Conservation (phyloP, 2,329 filamentous ascomycete genomes). For the Ophiostoma triangulosporum region DNA sequence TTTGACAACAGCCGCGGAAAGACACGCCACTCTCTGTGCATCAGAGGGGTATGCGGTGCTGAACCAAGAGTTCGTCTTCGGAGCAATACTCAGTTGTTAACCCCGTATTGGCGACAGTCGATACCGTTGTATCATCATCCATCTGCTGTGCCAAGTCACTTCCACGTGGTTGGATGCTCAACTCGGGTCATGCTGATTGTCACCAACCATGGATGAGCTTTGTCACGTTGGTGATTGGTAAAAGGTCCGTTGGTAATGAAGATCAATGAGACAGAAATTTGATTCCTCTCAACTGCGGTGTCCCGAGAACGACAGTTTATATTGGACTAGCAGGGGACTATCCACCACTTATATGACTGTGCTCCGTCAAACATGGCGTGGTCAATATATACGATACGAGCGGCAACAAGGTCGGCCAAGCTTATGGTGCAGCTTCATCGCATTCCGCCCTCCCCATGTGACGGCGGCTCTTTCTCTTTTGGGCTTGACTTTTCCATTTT, state of each 20-base stretch:
- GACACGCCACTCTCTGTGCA: not conserved
- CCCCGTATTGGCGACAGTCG: too few relatives aligned
- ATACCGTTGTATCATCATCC: too few relatives aligned
- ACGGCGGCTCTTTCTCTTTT: not conserved
- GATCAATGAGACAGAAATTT: too few relatives aligned
- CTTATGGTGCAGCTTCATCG: not conserved
- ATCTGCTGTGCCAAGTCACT: not conserved
- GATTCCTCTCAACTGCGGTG: too few relatives aligned
- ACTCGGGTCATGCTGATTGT: too few relatives aligned
- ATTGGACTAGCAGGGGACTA: too few relatives aligned
- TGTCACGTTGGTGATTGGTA: too few relatives aligned
- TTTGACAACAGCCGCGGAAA: not conserved
- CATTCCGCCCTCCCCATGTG: not conserved
- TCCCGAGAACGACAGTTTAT: too few relatives aligned
- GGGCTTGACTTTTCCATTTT: not conserved
- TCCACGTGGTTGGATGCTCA: not conserved
- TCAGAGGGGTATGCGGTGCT: not conserved
- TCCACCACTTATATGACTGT: not conserved
- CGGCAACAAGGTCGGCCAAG: not conserved
- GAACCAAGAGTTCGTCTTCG: not conserved
- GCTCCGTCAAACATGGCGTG: not conserved
- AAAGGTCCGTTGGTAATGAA: too few relatives aligned
- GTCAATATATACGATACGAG: not conserved
- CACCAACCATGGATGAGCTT: too few relatives aligned
- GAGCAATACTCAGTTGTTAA: too few relatives aligned